Percentiles rank a stretch among this genome's conserved stretches.
Conservation (phyloP, 2,329 filamentous ascomycete genomes). For the Orbilia blumenaviensis region DNA sequence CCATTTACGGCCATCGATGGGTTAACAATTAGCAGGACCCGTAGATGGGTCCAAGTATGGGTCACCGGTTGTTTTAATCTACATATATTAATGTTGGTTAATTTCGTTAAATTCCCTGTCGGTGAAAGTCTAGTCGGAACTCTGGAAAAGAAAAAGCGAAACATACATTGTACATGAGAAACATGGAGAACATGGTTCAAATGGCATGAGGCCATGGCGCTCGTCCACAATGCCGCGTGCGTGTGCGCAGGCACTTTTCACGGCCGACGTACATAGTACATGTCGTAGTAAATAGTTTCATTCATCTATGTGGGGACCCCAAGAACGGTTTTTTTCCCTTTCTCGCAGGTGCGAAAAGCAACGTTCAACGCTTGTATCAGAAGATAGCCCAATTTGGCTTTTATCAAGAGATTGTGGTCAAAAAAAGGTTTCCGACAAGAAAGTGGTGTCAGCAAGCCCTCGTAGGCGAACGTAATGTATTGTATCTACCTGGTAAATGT, state of each 20-base stretch:
- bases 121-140: neutral
- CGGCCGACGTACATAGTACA: no score
- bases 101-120: conserved; percentile 14
- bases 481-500: neutral
- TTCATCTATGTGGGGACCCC: conserved; percentile 44
- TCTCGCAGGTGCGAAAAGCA: conserved; percentile 23
- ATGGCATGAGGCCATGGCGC: conserved; percentile 43
- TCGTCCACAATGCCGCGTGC: conserved; percentile 45
- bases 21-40: neutral
- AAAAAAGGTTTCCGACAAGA: conserved; percentile 1
- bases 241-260: conserved; percentile 35
- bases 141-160: conserved; percentile 29
- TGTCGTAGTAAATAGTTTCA: no score
- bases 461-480: neutral
- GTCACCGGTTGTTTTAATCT: neutral
- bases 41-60: neutral
- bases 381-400: conserved; percentile 27
- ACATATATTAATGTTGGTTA: conserved; percentile 3
- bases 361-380: conserved; percentile 32
- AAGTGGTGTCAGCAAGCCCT: neutral
- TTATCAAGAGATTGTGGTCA: conserved; percentile 37
- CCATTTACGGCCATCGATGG: conserved; percentile 1
- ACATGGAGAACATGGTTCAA: conserved; percentile 48
- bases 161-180: conserved; percentile 37
- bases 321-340: conserved; percentile 6